A percentile compares a stretch with the other conserved stretches of the same genome.
Evolutionary conservation across 208 protist genomes (phyloP).

Genomic region (Acanthamoeba royreba): DNA sequence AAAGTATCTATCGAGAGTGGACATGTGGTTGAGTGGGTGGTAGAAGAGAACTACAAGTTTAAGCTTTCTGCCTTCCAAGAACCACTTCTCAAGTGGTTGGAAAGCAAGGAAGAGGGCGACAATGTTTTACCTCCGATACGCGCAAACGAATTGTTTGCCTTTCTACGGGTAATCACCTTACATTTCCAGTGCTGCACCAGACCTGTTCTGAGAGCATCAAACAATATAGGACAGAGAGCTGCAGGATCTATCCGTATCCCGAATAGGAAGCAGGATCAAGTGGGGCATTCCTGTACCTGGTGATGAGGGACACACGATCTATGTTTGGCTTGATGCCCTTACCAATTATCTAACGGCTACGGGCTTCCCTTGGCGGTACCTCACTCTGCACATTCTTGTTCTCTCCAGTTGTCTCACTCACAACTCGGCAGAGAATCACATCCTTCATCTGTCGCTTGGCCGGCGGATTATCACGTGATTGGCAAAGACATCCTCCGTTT

Average conservation of each 20-base stretch:
- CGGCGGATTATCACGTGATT: constrained; percentile 86
- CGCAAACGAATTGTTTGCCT: constrained; percentile 88
- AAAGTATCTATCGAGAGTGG: constrained; percentile 90
- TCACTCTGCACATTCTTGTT: too few species aligned
- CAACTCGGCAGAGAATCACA: neutral
- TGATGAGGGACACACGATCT: constrained; percentile 86
- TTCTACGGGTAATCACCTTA: neutral
- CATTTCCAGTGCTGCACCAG: neutral
- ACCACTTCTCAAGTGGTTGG: neutral
- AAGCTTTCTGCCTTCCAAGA: constrained; percentile 77
- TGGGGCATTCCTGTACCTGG: constrained; percentile 97
- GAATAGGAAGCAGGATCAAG: constrained; percentile 84
- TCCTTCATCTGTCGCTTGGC: neutral
- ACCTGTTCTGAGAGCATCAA: too few species aligned
- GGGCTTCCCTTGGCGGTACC: constrained; percentile 65
- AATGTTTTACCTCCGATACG: constrained; percentile 90
- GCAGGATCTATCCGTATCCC: constrained; percentile 95
- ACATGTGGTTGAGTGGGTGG: constrained; percentile 91
- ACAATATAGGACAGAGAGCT: constrained; percentile 83
- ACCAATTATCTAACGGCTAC: constrained; percentile 97
- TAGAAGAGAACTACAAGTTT: constrained; percentile 99
- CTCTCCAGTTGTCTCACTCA: neutral
- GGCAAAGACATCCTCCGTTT: constrained; percentile 99
- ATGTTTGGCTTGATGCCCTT: constrained; percentile 99
- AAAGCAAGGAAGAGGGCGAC: constrained; percentile 71